phyloP scores from a whole-genome alignment of 2,329 filamentous ascomycete genomes.

The Tolypocladium sp. region DNA sequence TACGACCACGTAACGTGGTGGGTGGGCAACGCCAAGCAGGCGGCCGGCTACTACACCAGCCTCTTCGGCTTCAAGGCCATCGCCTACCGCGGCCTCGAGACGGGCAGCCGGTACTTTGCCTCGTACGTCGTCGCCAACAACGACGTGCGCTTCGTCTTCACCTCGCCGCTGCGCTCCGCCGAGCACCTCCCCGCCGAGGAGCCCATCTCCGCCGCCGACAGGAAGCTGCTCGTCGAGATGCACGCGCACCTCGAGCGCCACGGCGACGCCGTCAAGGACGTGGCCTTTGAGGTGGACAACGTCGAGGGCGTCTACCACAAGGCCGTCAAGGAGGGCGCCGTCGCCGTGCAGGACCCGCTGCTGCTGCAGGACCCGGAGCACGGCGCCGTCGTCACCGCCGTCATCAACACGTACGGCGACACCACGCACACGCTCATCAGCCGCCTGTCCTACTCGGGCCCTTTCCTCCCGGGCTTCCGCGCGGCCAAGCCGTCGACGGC shows the following conservation, averaged over 20 bases:
- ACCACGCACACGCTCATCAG: constrained; percentile 89
- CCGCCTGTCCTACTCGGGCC: constrained; percentile 58
- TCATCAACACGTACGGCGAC: constrained; percentile 87
- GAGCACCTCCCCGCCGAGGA: constrained; percentile 47
- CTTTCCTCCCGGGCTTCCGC: constrained; percentile 78
- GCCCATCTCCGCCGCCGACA: constrained; percentile 54
- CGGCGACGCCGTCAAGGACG: constrained; percentile 90
- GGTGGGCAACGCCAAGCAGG: constrained; percentile 94
- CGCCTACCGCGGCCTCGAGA: constrained; percentile 83
- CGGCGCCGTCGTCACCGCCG: constrained; percentile 63
- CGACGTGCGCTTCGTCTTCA: constrained; percentile 72
- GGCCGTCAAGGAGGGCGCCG: constrained; percentile 57
- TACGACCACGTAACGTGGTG: constrained; percentile 96
- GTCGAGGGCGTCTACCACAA: constrained; percentile 70
- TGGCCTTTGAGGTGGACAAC: constrained; percentile 89
- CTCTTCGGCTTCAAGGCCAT: constrained; percentile 79
- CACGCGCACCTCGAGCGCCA: constrained; percentile 77
- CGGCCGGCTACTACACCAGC: constrained; percentile 77
- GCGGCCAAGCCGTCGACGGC: constrained; percentile 33
- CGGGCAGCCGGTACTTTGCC: constrained; percentile 69
- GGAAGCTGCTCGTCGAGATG: constrained; percentile 60
- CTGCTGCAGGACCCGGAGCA: constrained; percentile 45
- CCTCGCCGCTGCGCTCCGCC: constrained; percentile 64
- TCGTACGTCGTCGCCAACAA: constrained; percentile 78
- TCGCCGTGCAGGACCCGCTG: constrained; percentile 52